phyloP scores from a whole-genome alignment of 331 rosid genomes.

The Acacia pycnantha region DNA sequence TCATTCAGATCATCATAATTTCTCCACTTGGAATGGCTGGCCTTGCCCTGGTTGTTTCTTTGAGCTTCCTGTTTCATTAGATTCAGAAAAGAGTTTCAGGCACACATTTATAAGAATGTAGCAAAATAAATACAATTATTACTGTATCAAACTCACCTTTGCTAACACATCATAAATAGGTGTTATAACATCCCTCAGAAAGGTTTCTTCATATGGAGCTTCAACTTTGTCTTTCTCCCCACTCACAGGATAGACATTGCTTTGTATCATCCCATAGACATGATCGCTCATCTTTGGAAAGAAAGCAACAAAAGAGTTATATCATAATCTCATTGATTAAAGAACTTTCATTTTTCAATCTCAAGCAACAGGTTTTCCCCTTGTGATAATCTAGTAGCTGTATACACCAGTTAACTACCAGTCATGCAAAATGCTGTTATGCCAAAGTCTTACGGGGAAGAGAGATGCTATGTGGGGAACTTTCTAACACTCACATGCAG shows the following conservation, averaged over 20 bases:
- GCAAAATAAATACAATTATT: constrained; percentile 28
- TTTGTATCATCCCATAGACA: constrained; percentile 51
- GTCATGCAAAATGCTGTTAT: neutral
- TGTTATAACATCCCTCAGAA: constrained; percentile 63
- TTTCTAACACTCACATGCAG: neutral
- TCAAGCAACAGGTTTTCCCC: neutral
- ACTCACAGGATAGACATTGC: constrained; percentile 50
- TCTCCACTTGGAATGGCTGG: constrained; percentile 94
- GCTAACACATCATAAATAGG: constrained; percentile 71
- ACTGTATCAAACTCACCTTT: constrained; percentile 47
- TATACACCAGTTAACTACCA: neutral
- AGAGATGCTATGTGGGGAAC: neutral
- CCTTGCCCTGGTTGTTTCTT: constrained; percentile 84
- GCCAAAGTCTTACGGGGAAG: neutral
- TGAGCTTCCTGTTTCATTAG: constrained; percentile 76
- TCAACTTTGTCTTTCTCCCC: constrained; percentile 47
- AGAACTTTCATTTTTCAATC: neutral
- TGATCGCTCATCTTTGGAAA: constrained; percentile 68
- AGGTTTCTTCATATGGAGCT: constrained; percentile 63
- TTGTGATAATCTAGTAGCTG: neutral
- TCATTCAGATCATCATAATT: constrained; percentile 96
- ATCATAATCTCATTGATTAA: neutral
- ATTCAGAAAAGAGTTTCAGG: constrained; percentile 37
- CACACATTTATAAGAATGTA: constrained; percentile 12
- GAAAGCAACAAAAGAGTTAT: constrained; percentile 21